Evolutionary conservation across 345 rosid genomes (phyloP), one percentile per base, ranked within the genome.

Genomic region (Eucalyptus victrix): DNA sequence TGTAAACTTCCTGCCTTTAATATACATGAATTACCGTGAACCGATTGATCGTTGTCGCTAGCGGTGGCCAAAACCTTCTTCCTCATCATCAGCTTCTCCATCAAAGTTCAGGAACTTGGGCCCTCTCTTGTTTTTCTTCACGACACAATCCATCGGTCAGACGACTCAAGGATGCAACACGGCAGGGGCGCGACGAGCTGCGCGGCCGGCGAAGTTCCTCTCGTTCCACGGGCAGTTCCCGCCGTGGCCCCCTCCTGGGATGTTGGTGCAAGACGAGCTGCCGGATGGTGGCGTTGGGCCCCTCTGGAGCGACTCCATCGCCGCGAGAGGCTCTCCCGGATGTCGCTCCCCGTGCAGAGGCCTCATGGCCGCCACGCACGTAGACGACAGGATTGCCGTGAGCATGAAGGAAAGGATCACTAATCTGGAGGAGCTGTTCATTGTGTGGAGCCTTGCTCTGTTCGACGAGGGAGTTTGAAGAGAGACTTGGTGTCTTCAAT

Each of bases 161-260:
- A 40, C 28, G 85, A 21, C 47, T 12, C 30, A 12, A 76, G 85
- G 47, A 23, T 12, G 85, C 85, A 76, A 21, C 85, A 12, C 30
- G 24, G 47, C 47, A 23, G 85, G 85, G 30, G 45, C 16, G 47
- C 12, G 85, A 42, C 15, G 85, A 76, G 85, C 85, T 23, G 42
- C 47, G 54, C 17, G 49, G 11, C 90, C 53, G 8, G 80, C 17
- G 89, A 89, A 90, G 92, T 91, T 89, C 94, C 92, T 62, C 89
- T 34, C 89, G 89, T 58, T 8, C 37, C 45, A 90, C 90, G 88
- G 86, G 91, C 90, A 37, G 85, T 12, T 12, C 87, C 91, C 49
- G 90, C 91, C 7, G 90, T 88, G 10, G 93, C 94, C 49, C 49
- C 69, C 56, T 32, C 76, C 89, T 67, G 88, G 80, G 65, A 88